phyloP scores from a whole-genome alignment of 2,329 filamentous ascomycete species.

The Xylaria sp. region DNA sequence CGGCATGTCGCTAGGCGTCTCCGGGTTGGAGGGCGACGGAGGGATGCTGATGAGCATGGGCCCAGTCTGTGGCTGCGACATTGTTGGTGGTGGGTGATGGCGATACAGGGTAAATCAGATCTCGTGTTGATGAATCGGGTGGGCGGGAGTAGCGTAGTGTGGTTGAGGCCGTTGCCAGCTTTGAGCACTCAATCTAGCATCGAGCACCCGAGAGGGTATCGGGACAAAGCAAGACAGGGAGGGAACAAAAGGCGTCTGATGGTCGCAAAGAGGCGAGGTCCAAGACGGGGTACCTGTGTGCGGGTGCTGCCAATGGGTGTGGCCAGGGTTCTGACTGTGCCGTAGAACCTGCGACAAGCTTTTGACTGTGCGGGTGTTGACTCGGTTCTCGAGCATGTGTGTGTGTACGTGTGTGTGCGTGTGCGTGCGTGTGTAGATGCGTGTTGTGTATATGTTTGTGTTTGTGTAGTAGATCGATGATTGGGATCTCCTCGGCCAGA shows the following conservation, averaged over 20 bases:
- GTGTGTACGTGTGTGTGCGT: no score
- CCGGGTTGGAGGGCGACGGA: constrained; percentile 78
- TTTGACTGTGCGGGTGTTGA: constrained; percentile 2
- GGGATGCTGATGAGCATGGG: constrained; percentile 84
- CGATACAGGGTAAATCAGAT: not conserved
- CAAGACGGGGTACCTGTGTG: not conserved
- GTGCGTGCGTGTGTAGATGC: no score
- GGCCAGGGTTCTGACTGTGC: constrained; percentile 1
- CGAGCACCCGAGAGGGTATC: not conserved
- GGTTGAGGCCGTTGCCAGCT: not conserved
- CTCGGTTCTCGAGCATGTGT: not conserved
- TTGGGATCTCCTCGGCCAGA: no score
- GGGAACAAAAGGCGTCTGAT: not conserved
- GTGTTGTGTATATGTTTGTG: no score
- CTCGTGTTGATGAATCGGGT: not conserved
- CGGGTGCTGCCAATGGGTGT: not conserved
- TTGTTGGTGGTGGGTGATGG: constrained; percentile 29
- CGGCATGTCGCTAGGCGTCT: constrained; percentile 90
- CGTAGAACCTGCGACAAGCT: not conserved
- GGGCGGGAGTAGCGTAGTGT: no score
- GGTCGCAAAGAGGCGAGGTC: not conserved
- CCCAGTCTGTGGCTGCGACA: constrained; percentile 45
- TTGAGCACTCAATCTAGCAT: not conserved
- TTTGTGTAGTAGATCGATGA: no score
- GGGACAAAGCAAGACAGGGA: not conserved